A percentile compares a stretch with the other conserved stretches of the same genome.
phyloP scores from a whole-genome alignment of 2,329 filamentous ascomycete genomes.

The Aspergillus candidus region DNA sequence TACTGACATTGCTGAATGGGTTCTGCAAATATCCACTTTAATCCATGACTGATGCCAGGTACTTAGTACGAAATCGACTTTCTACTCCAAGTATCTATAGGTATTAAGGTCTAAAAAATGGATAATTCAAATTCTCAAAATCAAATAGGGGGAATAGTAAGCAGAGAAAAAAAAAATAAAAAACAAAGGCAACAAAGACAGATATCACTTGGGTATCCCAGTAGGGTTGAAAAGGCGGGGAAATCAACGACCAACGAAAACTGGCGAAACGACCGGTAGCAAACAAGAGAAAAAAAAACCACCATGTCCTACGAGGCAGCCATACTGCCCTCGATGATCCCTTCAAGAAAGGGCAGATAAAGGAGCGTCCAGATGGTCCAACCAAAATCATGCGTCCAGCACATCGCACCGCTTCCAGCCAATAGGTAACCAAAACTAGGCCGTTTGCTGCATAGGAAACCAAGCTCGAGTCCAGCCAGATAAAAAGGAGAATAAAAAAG shows the following conservation, averaged over 20 bases:
- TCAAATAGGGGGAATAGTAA: conserved; percentile 1
- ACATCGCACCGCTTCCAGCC: conserved; percentile 7
- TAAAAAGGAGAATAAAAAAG: neutral
- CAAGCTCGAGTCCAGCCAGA: neutral
- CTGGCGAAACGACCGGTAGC: conserved; percentile 5
- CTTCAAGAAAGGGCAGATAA: conserved; percentile 6
- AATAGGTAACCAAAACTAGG: neutral
- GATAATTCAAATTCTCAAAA: neutral
- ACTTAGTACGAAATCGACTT: too few species aligned
- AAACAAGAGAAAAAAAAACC: conserved; percentile 9
- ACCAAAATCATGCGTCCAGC: conserved; percentile 16
- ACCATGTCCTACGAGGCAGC: neutral
- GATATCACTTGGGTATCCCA: neutral
- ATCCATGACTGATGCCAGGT: too few species aligned
- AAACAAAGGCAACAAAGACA: conserved; percentile 9
- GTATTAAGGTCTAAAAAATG: neutral
- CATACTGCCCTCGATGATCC: too few species aligned
- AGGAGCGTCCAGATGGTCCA: conserved; percentile 1
- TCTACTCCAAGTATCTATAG: neutral
- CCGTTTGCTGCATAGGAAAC: neutral
- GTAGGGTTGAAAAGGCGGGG: conserved; percentile 6
- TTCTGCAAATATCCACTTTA: too few species aligned
- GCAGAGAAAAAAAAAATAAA: conserved; percentile 11
- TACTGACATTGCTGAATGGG: too few species aligned
- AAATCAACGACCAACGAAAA: conserved; percentile 8